A percentile compares a stretch with the other conserved stretches of the same genome.
phyloP scores from a whole-genome alignment of 2,329 filamentous ascomycete genomes.

The Cytospora piceicola region DNA sequence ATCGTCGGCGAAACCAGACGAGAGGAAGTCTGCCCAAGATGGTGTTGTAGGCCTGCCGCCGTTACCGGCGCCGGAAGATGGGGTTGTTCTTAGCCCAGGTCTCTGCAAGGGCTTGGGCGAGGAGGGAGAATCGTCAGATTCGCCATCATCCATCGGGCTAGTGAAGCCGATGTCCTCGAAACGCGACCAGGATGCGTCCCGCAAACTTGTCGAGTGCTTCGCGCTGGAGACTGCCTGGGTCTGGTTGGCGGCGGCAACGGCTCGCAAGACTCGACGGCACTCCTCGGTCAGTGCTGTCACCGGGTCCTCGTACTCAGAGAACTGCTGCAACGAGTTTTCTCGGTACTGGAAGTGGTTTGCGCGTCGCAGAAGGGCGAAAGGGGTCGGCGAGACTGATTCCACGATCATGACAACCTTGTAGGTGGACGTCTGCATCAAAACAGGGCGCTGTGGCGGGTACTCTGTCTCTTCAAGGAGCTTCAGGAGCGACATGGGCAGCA shows the following conservation, averaged over 20 bases:
- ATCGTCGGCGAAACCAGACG: conserved; percentile 85
- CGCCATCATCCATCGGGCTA: conserved; percentile 71
- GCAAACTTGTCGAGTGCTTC: conserved; percentile 72
- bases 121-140: conserved; percentile 61
- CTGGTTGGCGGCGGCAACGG: conserved; percentile 87
- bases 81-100: conserved; percentile 63
- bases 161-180: conserved; percentile 96
- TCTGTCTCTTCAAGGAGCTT: conserved; percentile 89
- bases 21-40: conserved; percentile 97
- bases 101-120: conserved; percentile 39
- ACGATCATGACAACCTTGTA: conserved; percentile 97
- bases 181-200: conserved; percentile 92
- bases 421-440: conserved; percentile 76
- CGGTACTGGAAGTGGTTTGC: conserved; percentile 96
- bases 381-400: conserved; percentile 90
- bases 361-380: conserved; percentile 85
- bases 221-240: conserved; percentile 70
- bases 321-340: conserved; percentile 84
- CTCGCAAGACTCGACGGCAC: conserved; percentile 85
- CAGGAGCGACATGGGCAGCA: conserved; percentile 87
- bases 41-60: conserved; percentile 84
- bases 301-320: conserved; percentile 88
- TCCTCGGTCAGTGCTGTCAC: conserved; percentile 88
- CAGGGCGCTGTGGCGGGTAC: conserved; percentile 82
- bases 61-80: conserved; percentile 69